Evolutionary conservation across 768 basidiomycete species (phyloP), one percentile per base, ranked within the genome.

Genomic region (Dioszegia aurantiaca): DNA sequence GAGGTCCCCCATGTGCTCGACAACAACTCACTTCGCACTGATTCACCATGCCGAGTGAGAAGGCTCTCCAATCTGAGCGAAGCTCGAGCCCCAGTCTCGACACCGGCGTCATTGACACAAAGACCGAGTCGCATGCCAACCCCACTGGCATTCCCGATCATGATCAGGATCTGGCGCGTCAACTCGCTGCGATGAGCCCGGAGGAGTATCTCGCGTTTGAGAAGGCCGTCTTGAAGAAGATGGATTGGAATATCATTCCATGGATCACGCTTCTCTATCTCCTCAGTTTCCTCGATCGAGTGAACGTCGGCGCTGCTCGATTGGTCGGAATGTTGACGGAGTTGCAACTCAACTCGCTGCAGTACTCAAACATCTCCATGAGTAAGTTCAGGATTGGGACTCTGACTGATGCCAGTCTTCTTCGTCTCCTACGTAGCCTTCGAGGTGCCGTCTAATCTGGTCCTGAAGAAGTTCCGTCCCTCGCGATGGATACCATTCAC

Each of bases 211-310:
- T 46, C 10, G 64, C 31, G 36, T 58, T 63, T 6, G 74, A 76
- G 42, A 66, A 61, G 57, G 61, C 61, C 10, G 52, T 74, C 40
- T 17, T 76, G 6, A 48, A 62, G 51, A 74, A 74, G 66, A 61
- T 73, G 42, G 74, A 76, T 44, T 51, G 43, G 46, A 65, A 65
- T 39, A 53, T 76, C 31, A 70, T 76, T 2, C 74, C 74, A 12
- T 76, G 74, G 74, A 72, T 76, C 67, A 74, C 72, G 8, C 61
- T 75, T 2, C 61, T 75, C 26, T 74, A 74, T 57, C 70, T 73
- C 8, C 66, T 76, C 65, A 67, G 64, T 10, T 76, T 76, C 68
- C 61, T 76, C 23, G 75, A 76, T 47, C 71, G 75, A 12, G 68
- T 73, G 40, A 74, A 74, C 46, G 65, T 74, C 60, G 75, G 75